Evolutionary conservation across 768 basidiomycete species (phyloP).

Genomic region (Lactifluus rugatus): DNA sequence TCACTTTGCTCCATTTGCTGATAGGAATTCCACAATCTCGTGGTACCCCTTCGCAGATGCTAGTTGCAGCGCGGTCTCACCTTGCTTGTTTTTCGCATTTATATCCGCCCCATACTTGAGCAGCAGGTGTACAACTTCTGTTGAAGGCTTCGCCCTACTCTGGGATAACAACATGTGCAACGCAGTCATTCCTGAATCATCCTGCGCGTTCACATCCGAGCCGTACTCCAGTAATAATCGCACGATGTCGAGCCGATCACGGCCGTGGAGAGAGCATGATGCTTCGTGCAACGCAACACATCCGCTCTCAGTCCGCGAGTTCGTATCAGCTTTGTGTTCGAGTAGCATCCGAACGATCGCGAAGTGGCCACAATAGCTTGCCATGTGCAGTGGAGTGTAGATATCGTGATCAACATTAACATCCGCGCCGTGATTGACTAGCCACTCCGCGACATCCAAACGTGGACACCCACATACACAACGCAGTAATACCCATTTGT

Average conservation of each 20-base stretch:
- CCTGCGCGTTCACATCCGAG: not conserved
- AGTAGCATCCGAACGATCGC: not conserved
- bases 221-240: not conserved
- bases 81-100: not conserved
- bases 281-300: not conserved
- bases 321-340: not conserved
- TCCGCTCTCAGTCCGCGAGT: not conserved
- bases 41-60: not conserved
- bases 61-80: not conserved
- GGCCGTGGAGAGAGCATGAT: not conserved
- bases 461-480: accelerated
- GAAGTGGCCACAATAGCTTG: not conserved
- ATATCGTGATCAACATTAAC: accelerated
- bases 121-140: not conserved
- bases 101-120: not conserved
- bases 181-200: not conserved
- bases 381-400: not conserved
- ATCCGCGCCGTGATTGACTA: not conserved
- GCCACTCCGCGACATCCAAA: not conserved
- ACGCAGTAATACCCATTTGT: accelerated
- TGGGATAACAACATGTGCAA: not conserved
- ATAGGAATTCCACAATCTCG: not conserved
- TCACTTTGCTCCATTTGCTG: not conserved
- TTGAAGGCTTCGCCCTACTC: not conserved
- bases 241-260: not conserved